These are phyloP conservation scores for Insectozyma bohioensis DNA, from an alignment of 1,139 yeast genomes.

Conservation along the genomic window DNA sequence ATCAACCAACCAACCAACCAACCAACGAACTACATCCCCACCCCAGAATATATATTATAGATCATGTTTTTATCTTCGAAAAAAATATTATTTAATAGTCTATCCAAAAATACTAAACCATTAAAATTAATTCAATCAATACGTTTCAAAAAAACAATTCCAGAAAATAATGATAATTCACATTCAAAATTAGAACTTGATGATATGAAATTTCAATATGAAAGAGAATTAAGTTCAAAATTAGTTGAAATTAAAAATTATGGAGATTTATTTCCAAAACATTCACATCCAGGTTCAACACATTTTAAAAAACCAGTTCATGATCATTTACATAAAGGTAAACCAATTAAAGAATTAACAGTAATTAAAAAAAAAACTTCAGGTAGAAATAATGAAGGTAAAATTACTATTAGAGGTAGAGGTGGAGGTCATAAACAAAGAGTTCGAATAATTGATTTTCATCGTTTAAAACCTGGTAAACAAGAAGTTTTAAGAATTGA, in stretches of 20 bases:
- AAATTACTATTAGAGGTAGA: slow-evolving; percentile 87
- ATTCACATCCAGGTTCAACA: slow-evolving; percentile 80
- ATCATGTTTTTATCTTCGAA: no score
- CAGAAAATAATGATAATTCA: slow-evolving; percentile 26
- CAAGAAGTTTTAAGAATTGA: slow-evolving; percentile 87
- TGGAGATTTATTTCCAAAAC: slow-evolving; percentile 63
- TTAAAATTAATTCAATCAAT: background rate
- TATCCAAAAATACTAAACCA: no score
- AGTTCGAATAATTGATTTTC: slow-evolving; percentile 77
- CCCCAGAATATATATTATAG: no score
- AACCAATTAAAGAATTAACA: slow-evolving; percentile 77
- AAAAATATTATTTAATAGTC: no score
- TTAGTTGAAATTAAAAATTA: slow-evolving; percentile 70
- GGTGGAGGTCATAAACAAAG: slow-evolving; percentile 97
- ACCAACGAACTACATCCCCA: no score
- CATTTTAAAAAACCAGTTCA: slow-evolving; percentile 89
- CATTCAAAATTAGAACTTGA: slow-evolving; percentile 76
- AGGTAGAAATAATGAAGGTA: slow-evolving; percentile 90
- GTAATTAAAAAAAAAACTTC: slow-evolving; percentile 70
- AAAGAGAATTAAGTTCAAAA: slow-evolving; percentile 70
- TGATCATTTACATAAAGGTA: slow-evolving; percentile 82
- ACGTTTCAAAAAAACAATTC: background rate
- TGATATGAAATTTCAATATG: slow-evolving; percentile 70
- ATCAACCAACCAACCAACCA: no score
- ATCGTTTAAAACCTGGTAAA: slow-evolving; percentile 64